Conservation (phyloP, 352 stramenopile genomes). For the Phytophthora crassamura region DNA sequence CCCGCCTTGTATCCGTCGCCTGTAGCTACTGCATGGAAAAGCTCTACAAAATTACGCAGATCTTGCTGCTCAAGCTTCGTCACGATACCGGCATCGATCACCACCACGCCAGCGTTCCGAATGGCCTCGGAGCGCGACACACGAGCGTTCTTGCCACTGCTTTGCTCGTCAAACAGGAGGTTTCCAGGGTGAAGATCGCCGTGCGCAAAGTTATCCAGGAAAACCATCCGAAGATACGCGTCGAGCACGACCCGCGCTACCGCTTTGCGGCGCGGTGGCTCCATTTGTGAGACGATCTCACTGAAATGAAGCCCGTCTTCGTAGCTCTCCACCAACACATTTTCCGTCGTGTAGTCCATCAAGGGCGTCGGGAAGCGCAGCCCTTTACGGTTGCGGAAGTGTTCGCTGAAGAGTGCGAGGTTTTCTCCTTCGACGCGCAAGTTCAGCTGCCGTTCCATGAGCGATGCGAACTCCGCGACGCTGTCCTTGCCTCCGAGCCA, state of each 20-base stretch:
- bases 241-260: conserved; percentile 85
- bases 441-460: conserved; percentile 93
- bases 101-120: conserved; percentile 57
- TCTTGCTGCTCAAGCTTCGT: conserved; percentile 80
- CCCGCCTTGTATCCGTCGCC: conserved; percentile 84
- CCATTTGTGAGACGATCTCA: conserved; percentile 59
- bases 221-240: conserved; percentile 94
- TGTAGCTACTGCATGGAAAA: conserved; percentile 85
- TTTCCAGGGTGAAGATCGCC: conserved; percentile 95
- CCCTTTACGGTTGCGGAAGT: conserved; percentile 70
- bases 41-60: conserved; percentile 85
- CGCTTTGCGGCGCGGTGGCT: conserved; percentile 58
- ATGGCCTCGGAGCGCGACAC: conserved; percentile 34
- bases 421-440: conserved; percentile 92
- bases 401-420: conserved; percentile 75
- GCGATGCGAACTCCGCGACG: conserved; percentile 82
- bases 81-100: conserved; percentile 88
- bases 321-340: conserved; percentile 93
- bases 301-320: conserved; percentile 82
- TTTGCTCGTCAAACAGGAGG: conserved; percentile 75
- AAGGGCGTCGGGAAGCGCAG: conserved; percentile 81
- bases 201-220: conserved; percentile 96
- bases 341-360: conserved; percentile 75
- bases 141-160: conserved; percentile 1
- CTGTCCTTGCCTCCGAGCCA: conserved; percentile 83